Percentiles rank a stretch among this genome's conserved stretches.
Evolutionary conservation across 2,329 filamentous ascomycete species (phyloP).

Genomic region (Fonsecaea multimorphosa): DNA sequence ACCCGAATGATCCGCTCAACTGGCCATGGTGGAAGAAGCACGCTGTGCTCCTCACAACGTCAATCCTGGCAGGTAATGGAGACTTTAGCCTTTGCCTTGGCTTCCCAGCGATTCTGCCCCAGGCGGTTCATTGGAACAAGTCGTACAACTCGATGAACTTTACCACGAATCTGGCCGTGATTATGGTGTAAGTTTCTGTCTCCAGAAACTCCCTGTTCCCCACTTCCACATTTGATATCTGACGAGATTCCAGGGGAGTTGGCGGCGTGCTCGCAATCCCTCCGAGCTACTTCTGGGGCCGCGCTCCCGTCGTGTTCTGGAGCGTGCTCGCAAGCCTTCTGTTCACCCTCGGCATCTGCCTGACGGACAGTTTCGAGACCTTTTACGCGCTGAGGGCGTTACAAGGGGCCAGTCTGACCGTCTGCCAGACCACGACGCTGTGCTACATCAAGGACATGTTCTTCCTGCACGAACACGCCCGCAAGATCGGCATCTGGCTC

Average conservation of each 20-base stretch:
- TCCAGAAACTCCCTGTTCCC: too few species aligned
- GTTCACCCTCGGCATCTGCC: constrained; percentile 48
- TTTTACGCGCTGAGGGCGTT: constrained; percentile 51
- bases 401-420: constrained; percentile 52
- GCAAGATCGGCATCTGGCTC: constrained; percentile 42
- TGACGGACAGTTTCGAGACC: constrained; percentile 44
- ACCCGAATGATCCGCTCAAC: constrained; percentile 62
- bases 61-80: constrained; percentile 45
- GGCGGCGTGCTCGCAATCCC: constrained; percentile 49
- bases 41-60: constrained; percentile 37
- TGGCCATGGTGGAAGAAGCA: constrained; percentile 45
- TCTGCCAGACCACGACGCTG: constrained; percentile 48
- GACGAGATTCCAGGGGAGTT: constrained; percentile 40
- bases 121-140: constrained; percentile 47
- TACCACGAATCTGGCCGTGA: constrained; percentile 48
- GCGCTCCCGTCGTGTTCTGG: constrained; percentile 49
- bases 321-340: constrained; percentile 45
- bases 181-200: constrained; percentile 43
- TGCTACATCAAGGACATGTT: constrained; percentile 53
- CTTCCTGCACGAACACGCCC: constrained; percentile 48
- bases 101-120: constrained; percentile 47
- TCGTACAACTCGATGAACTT: constrained; percentile 47
- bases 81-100: constrained; percentile 51
- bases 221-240: neutral
- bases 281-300: constrained; percentile 50